Evolutionary conservation across 2,329 filamentous ascomycete species (phyloP), one percentile per base, ranked within the genome.

Genomic region (Alternaria tenuissima): DNA sequence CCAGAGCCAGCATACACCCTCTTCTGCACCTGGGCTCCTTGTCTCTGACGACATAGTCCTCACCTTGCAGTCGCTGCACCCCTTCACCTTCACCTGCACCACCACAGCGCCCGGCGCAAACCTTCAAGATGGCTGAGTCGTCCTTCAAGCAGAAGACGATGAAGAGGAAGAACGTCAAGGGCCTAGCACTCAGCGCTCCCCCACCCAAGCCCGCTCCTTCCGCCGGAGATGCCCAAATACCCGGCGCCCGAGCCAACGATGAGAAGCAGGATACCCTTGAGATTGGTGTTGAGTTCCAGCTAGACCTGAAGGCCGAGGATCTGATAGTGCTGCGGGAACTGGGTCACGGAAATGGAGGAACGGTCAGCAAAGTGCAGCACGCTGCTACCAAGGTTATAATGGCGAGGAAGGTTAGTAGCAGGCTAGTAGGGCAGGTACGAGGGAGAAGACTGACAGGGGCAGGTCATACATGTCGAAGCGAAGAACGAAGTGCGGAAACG

Each of bases 91-190:
- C 55, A 34, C 36, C 53, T 61, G 55, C 24, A 56, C 41, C 41
- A 55, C 57, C 52, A 57, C 47, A 41, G 67, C 67, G 58, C 59
- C 63, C 53, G 60, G 66, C 60, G 65, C 63, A 62, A 58, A 61
- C 62, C 65, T 52, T 51, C 65, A 67, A 62, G 69, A 88, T 88
- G 85, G 83, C 85, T 66, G 86, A 89, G 75, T 73, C 72, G 34
- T 80, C 82, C 55, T 88, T 89, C 80, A 86, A 88, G 78, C 83
- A 86, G 58, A 84, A 87, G 77, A 96, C 95, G 63, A 91, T 99
- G 89, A 98, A 97, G 89, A 91, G 94, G 85, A 97, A 98, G 88
- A 99, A 99, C 79, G 91, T 96, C 80, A 98, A 98, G 83, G 94
- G 94, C 38, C 89, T 99, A 52, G 94, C 93, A 68, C 85, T 99